Base-by-base conservation (phyloP, 257 asterid species). In the Nicotiana noctiflora region DNA sequence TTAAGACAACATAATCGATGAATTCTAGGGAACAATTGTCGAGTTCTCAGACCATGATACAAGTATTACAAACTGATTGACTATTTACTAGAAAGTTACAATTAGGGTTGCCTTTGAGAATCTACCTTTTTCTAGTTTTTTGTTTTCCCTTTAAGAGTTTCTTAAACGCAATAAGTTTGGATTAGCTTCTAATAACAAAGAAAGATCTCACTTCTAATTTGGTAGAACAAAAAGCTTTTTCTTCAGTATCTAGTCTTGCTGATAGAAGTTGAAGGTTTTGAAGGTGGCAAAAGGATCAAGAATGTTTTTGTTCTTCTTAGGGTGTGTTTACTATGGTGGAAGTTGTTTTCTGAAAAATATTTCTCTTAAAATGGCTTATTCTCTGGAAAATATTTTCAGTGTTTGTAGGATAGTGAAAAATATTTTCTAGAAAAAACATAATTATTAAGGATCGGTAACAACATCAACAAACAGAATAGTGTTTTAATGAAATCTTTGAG, bases 1-100 rank as follows among this genome's bases (percentile, higher is more conserved):
- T 49, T 46, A 19, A 59, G 12, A 77, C 81, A 59, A 59, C 21
- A 59, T 59, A 21, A 77, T 59, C 44, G 81, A 77, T 77, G 32
- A 21, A 12, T 23, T 59, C 72, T 62, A 77, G 12, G 34, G 49
- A 57, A 17, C 2, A 19, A 32, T 51, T 76, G 34, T 56, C 55
- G 2, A 60, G 14, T n/a, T 31, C 55, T 76, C 52, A 31, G 4
- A 75, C 13, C 63, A 75, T 75, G 53, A 8, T 23, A 25, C 25
- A 74, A 25, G 8, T 25, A 0, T 46, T 51, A 23, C 40, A 10
- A 51, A 23, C 17, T 7, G 46, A 46, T 25, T 52, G 18, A 56
- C 59, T 52, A 10, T 32, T 72, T 8, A 34, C 21, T 56, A 19
- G 56, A 77, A 77, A 17, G 6, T 6, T 31, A 27, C 59, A 46